These are phyloP conservation scores for Serendipita sp. DNA, from an alignment of 768 basidiomycete species.

Conservation along the genomic window DNA sequence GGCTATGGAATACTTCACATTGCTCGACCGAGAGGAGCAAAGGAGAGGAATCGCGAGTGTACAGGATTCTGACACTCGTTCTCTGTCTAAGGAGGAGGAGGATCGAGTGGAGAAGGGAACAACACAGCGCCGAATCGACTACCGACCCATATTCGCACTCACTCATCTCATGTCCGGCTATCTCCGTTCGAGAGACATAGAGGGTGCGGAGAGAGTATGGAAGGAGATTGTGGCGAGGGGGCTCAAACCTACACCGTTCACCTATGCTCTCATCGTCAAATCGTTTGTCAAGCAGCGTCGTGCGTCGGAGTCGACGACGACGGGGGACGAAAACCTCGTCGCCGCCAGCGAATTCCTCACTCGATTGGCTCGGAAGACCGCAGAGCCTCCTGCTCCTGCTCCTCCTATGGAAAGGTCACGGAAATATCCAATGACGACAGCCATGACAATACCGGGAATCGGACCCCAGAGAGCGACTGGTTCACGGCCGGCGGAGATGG, in stretches of 20 bases:
- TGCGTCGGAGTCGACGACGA: constrained; percentile 21
- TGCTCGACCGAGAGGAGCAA: constrained; percentile 37
- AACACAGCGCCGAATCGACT: constrained; percentile 21
- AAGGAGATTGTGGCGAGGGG: constrained; percentile 53
- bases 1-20: constrained; percentile 48
- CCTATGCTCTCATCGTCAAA: constrained; percentile 50
- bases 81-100: constrained; percentile 17
- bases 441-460: background rate
- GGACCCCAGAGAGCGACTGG: constrained; percentile 13
- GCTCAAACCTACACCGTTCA: constrained; percentile 51
- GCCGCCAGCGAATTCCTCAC: constrained; percentile 54
- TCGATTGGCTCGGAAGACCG: constrained; percentile 11
- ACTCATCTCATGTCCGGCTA: constrained; percentile 66
- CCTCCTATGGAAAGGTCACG: background rate
- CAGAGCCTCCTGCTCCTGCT: constrained; percentile 13
- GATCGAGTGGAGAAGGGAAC: constrained; percentile 13
- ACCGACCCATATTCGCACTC: constrained; percentile 30
- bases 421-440: background rate
- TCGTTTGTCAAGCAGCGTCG: constrained; percentile 29
- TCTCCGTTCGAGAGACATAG: constrained; percentile 37
- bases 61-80: constrained; percentile 21
- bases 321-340: constrained; percentile 32
- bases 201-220: constrained; percentile 46
- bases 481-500: constrained; percentile 26
- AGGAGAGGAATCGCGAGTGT: constrained; percentile 18